Percentiles rank a stretch among this genome's conserved stretches.
Conservation (phyloP, 805 yeast species). For the Wickerhamiella sorbophila region DNA sequence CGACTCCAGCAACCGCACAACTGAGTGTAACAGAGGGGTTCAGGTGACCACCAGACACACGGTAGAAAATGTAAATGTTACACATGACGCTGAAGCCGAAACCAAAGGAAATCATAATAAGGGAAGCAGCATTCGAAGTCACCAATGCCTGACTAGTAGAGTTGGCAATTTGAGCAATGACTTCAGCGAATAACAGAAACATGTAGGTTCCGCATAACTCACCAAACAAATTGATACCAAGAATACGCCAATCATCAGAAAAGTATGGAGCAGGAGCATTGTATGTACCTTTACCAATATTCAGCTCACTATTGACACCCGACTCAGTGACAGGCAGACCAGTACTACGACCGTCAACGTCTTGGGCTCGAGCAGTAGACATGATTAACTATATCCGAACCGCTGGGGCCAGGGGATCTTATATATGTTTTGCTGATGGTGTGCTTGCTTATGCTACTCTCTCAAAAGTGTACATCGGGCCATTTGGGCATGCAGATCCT, state of each 20-base stretch:
- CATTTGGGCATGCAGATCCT: no score
- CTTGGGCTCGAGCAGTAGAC: no score
- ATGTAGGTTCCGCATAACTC: slow-evolving; percentile 80
- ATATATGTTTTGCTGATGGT: no score
- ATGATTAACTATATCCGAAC: no score
- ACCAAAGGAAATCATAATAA: slow-evolving; percentile 51
- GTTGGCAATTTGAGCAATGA: slow-evolving; percentile 76
- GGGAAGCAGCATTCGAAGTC: slow-evolving; percentile 40
- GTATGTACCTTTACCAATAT: background rate
- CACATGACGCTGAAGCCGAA: slow-evolving; percentile 12
- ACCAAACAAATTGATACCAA: background rate
- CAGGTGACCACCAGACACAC: slow-evolving; percentile 79
- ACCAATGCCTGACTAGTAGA: slow-evolving; percentile 26
- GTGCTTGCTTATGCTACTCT: no score
- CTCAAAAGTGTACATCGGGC: no score
- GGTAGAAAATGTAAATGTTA: slow-evolving; percentile 38
- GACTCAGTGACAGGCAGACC: background rate
- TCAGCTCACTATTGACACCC: background rate
- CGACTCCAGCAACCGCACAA: slow-evolving; percentile 55
- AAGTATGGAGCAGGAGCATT: background rate
- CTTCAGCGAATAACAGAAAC: slow-evolving; percentile 68
- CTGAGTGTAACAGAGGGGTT: slow-evolving; percentile 80
- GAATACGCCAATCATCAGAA: background rate
- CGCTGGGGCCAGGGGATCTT: no score
- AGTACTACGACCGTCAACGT: background rate